These are phyloP conservation scores for Podospora didyma DNA, from an alignment of 495 filamentous ascomycete species.

Conservation along the genomic window DNA sequence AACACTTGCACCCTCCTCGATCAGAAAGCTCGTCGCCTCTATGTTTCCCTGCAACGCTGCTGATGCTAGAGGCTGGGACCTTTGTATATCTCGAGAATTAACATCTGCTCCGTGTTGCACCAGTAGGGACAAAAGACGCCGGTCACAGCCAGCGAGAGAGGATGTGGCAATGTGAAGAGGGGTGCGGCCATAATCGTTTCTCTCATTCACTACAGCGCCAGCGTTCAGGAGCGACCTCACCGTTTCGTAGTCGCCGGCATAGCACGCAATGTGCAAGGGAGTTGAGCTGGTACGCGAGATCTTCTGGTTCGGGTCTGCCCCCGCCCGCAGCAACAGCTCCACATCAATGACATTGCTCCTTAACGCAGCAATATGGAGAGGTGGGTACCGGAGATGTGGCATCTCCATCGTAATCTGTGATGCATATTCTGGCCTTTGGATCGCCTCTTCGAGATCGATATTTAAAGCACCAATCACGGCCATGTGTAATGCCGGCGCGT, in stretches of 20 bases:
- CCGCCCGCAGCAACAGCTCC: conserved; percentile 9
- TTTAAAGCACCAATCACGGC: too few relatives aligned
- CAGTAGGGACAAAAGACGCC: not conserved
- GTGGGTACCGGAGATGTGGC: conserved; percentile 2
- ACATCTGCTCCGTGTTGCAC: not conserved
- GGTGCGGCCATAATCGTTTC: not conserved
- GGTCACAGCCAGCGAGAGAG: not conserved
- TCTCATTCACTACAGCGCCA: not conserved
- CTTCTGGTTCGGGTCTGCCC: conserved; percentile 7
- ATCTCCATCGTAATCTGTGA: not conserved
- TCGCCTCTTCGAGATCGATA: too few relatives aligned
- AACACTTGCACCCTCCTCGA: conserved; percentile 1
- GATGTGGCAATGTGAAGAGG: not conserved
- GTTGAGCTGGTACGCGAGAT: not conserved
- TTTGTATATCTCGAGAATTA: too few relatives aligned
- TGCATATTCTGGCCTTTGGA: too few relatives aligned
- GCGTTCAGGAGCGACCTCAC: not conserved
- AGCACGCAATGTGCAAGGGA: not conserved
- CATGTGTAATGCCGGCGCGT: too few relatives aligned
- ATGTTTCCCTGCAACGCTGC: not conserved
- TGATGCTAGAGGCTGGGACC: too few relatives aligned
- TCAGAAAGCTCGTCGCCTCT: not conserved
- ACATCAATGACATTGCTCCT: not conserved
- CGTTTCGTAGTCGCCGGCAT: not conserved
- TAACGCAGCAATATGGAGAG: conserved; percentile 1